Evolutionary conservation across 163 green algal genomes (phyloP).

Genomic region (Scenedesmus sp.): DNA sequence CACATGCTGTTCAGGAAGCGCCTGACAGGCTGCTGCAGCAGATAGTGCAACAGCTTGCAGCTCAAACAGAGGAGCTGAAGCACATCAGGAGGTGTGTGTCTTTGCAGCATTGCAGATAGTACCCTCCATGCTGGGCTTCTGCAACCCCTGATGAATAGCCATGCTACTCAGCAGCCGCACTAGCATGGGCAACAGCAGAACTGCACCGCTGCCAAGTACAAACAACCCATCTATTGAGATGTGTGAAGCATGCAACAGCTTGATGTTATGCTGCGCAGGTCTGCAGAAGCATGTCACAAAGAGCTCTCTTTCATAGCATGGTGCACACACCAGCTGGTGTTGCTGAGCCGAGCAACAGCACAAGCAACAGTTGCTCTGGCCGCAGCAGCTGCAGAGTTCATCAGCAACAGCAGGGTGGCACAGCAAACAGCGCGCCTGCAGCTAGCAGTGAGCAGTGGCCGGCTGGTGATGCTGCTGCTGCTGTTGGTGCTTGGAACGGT

Average conservation of each 20-base stretch:
- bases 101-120: neutral
- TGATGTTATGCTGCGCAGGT: neutral
- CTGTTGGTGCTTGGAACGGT: neutral
- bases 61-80: neutral
- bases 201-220: neutral
- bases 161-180: neutral
- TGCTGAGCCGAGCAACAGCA: neutral
- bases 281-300: conserved; percentile 11
- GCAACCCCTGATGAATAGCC: neutral
- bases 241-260: neutral
- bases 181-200: neutral
- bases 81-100: neutral
- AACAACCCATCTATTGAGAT: neutral
- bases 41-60: neutral
- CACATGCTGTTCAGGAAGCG: neutral
- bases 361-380: neutral
- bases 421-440: neutral
- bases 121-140: neutral
- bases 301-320: conserved; percentile 18
- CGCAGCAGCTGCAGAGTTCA: neutral
- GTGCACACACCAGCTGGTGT: neutral
- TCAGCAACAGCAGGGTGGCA: neutral
- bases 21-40: neutral
- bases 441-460: neutral
- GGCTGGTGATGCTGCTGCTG: conserved; percentile 25